phyloP scores from a whole-genome alignment of 2,329 filamentous ascomycete genomes.

The Fusarium pininemorale region DNA sequence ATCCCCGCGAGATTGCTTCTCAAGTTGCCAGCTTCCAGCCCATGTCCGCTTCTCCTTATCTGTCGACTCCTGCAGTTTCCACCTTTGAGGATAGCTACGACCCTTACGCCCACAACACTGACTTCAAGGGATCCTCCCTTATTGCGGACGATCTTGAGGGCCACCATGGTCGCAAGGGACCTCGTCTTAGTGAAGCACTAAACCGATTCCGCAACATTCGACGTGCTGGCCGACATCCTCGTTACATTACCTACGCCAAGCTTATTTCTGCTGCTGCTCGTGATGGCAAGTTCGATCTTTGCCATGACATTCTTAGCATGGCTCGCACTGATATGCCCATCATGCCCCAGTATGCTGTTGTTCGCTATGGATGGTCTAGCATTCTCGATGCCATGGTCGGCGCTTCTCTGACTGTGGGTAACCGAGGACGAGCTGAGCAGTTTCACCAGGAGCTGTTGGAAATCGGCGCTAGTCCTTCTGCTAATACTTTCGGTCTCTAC shows the following conservation, averaged over 20 bases:
- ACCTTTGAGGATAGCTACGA: constrained; percentile 86
- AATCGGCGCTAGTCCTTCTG: constrained; percentile 90
- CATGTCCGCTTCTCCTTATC: constrained; percentile 56
- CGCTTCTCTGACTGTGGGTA: constrained; percentile 84
- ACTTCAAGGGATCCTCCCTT: constrained; percentile 90
- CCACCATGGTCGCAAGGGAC: constrained; percentile 74
- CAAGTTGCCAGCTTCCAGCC: constrained; percentile 57
- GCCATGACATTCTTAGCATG: constrained; percentile 88
- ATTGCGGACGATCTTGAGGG: constrained; percentile 93
- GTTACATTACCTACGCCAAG: constrained; percentile 97
- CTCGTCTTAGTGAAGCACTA: constrained; percentile 82
- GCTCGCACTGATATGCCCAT: constrained; percentile 89
- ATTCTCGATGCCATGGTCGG: constrained; percentile 98
- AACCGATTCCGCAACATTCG: constrained; percentile 92
- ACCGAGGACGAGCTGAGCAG: constrained; percentile 81
- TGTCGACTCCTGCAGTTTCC: constrained; percentile 65
- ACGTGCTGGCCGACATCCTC: constrained; percentile 86
- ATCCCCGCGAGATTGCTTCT: constrained; percentile 64
- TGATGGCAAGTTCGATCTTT: constrained; percentile 81
- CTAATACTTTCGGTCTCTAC: constrained; percentile 97
- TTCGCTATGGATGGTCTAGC: constrained; percentile 94
- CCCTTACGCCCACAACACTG: constrained; percentile 88
- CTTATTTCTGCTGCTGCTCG: constrained; percentile 90
- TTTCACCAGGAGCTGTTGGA: constrained; percentile 92
- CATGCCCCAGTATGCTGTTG: constrained; percentile 82